Evolutionary conservation across 2,329 filamentous ascomycete species (phyloP), one percentile per base, ranked within the genome.

Genomic region (Didymellaceae sp.): DNA sequence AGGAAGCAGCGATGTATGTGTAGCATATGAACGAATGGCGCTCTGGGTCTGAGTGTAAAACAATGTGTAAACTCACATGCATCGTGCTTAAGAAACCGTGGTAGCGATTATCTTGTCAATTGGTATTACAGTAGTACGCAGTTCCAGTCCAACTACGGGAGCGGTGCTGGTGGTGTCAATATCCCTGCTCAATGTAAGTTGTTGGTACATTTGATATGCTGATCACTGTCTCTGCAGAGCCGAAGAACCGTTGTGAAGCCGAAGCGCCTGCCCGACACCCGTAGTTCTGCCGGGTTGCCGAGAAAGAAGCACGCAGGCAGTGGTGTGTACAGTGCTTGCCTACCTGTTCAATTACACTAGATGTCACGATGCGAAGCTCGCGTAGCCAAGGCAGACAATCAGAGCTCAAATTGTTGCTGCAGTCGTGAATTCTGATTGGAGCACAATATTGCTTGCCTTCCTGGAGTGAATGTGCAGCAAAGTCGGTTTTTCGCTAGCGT

Each of bases 401-500:
- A 32, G 34, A 39, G 11, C 21, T 40, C 32, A 20, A 47, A 21
- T n/a, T 14, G 7, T 16, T 14, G 28, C 18, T 45, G 37, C 24
- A 24, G 24, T 40, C 30, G 34, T 6, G 21, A 1, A 17, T 31
- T 26, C 14, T 45, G 38, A 52, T 34, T 25, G 22, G 38, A 32
- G n/a, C 26, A 18, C 32, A 22, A 38, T 17, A 13, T 32, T 37
- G 25, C 13, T 35, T 16, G 3, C 34, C 13, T 35, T 16, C 2
- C 34, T 40, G 22, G 14, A 39, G 40, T 46, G 30, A 49, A 48
- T 21, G 41, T 18, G 35, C 13, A 18, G 45, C 45, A 35, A 37
- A 45, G 60, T 57, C 48, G 62, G 50, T 57, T 63, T 62, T 65
- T 59, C 45, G 59, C 55, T 60, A 62, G 57, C 37, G 62, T 10